Conservation (phyloP, 2,329 filamentous ascomycete genomes). For the Fusarium concolor region DNA sequence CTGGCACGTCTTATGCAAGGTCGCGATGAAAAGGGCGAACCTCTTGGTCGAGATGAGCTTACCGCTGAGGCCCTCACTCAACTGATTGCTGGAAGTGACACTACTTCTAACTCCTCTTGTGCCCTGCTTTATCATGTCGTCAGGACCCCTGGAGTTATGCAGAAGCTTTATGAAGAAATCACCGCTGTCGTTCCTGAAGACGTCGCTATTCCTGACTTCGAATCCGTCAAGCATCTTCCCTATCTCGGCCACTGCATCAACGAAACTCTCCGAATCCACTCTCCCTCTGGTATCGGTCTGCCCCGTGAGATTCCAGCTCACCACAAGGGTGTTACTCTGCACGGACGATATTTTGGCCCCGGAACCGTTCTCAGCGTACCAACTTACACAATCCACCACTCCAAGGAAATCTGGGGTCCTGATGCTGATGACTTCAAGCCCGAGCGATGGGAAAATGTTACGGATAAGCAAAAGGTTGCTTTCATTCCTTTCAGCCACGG, state of each 20-base stretch:
- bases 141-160: conserved; percentile 75
- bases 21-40: conserved; percentile 81
- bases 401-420: conserved; percentile 76
- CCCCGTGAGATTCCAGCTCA: conserved; percentile 77
- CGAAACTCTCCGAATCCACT: conserved; percentile 88
- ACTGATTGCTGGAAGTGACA: conserved; percentile 83
- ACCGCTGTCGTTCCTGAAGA: conserved; percentile 73
- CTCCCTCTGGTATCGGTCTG: conserved; percentile 85
- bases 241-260: conserved; percentile 83
- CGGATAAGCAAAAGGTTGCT: conserved; percentile 74
- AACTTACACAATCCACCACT: conserved; percentile 85
- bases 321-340: conserved; percentile 72
- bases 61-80: conserved; percentile 92
- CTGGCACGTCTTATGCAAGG: conserved; percentile 87
- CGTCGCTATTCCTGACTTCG: conserved; percentile 74
- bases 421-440: conserved; percentile 80
- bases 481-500: conserved; percentile 82
- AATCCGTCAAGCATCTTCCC: conserved; percentile 78
- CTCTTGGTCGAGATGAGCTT: conserved; percentile 81
- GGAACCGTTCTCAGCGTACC: conserved; percentile 85
- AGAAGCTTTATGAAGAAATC: conserved; percentile 78
- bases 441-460: conserved; percentile 76
- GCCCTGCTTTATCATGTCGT: conserved; percentile 83
- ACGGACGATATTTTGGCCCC: conserved; percentile 76
- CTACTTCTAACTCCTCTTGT: conserved; percentile 83